Evolutionary conservation across 345 rosid genomes (phyloP).

Genomic region (Hibiscus tridactylites): DNA sequence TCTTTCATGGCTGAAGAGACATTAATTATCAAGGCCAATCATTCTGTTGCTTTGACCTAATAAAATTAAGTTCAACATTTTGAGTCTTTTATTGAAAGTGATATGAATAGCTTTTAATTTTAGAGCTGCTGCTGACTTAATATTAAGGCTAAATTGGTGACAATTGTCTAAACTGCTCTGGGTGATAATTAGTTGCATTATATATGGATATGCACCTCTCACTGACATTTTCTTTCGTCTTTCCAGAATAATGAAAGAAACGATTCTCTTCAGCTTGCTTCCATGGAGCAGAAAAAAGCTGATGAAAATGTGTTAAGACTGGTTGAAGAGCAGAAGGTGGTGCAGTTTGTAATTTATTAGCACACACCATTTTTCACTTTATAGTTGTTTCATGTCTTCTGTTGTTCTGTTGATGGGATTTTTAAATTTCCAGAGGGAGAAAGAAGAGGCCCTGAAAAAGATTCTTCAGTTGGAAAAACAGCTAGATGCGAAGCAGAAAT

Average conservation of each 20-base stretch:
- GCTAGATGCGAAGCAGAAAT: constrained; percentile 62
- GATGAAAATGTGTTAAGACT: constrained; percentile 65
- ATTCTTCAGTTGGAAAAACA: constrained; percentile 61
- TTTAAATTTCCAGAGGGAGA: constrained; percentile 55
- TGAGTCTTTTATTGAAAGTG: neutral
- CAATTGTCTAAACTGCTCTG: neutral
- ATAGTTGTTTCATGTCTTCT: neutral
- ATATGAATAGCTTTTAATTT: neutral
- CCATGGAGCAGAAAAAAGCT: constrained; percentile 66
- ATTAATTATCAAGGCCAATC: neutral
- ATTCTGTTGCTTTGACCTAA: neutral
- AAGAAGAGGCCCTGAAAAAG: constrained; percentile 52
- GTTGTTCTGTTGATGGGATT: neutral
- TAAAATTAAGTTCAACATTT: neutral
- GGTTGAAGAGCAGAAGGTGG: constrained; percentile 79
- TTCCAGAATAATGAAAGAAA: constrained; percentile 51
- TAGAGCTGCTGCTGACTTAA: neutral
- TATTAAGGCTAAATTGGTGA: neutral
- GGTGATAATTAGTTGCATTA: neutral
- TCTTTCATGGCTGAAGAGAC: neutral
- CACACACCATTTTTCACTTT: neutral
- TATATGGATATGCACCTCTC: constrained; percentile 6
- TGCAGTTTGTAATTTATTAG: neutral
- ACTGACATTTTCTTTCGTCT: constrained; percentile 11
- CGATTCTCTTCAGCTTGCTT: constrained; percentile 65